Evolutionary conservation across 768 basidiomycete species (phyloP).

Genomic region (Suillus alpinus): DNA sequence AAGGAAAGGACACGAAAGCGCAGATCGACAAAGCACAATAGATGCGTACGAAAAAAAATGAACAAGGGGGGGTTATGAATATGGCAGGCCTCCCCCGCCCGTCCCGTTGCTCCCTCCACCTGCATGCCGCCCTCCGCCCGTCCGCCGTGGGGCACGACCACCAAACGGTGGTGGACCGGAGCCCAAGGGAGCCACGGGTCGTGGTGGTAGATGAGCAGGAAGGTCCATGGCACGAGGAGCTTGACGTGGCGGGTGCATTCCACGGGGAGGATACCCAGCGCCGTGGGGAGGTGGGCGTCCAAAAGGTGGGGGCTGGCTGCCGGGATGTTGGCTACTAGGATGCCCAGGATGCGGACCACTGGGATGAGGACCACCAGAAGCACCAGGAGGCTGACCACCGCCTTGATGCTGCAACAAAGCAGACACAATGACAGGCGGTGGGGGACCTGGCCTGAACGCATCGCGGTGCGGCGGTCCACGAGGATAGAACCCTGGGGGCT

Average conservation of each 20-base stretch:
- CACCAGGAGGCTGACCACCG: not conserved
- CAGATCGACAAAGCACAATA: conserved; percentile 5
- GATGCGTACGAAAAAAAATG: not conserved
- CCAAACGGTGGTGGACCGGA: conserved; percentile 4
- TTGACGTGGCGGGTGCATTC: not conserved
- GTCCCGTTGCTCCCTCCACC: conserved; percentile 10
- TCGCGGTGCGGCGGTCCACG: conserved; percentile 37
- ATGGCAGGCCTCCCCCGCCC: conserved; percentile 24
- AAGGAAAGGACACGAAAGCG: not conserved
- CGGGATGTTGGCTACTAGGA: conserved; percentile 10
- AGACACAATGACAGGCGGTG: conserved; percentile 25
- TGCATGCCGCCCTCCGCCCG: conserved; percentile 19
- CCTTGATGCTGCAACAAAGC: conserved; percentile 28
- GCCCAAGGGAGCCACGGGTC: conserved; percentile 21
- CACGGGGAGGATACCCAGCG: not conserved
- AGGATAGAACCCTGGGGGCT: conserved; percentile 28
- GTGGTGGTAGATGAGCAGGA: conserved; percentile 17
- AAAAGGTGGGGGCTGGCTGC: conserved; percentile 6
- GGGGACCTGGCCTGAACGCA: conserved; percentile 30
- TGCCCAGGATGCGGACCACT: not conserved
- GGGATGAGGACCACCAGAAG: not conserved
- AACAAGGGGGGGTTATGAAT: conserved; percentile 18
- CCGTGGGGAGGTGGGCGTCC: conserved; percentile 1
- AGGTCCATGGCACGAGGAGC: not conserved
- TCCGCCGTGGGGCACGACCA: conserved; percentile 15